Percentiles rank a stretch among this genome's conserved stretches.
These are phyloP conservation scores for Aspergillus niger DNA, from an alignment of 2,329 filamentous ascomycete genomes.

Conservation along the genomic window DNA sequence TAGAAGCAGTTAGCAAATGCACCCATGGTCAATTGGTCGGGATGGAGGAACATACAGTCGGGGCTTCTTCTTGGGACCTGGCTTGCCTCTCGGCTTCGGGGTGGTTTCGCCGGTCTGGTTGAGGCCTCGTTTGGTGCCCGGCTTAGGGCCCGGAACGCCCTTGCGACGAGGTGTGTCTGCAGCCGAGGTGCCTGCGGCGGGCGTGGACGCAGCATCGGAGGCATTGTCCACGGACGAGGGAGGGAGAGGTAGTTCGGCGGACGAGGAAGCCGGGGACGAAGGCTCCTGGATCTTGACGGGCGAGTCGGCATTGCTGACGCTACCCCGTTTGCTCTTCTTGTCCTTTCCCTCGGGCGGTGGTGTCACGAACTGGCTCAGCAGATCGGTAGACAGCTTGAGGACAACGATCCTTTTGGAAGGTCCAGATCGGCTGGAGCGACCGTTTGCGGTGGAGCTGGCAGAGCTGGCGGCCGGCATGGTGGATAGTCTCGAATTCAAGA, in stretches of 20 bases:
- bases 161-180: slow-evolving; percentile 69
- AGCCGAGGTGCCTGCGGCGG: slow-evolving; percentile 42
- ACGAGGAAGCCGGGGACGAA: slow-evolving; percentile 41
- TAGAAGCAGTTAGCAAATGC: slow-evolving; percentile 26
- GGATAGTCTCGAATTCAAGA: not conserved
- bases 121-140: slow-evolving; percentile 61
- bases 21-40: not conserved
- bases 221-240: slow-evolving; percentile 45
- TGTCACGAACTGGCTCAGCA: slow-evolving; percentile 40
- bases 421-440: slow-evolving; percentile 38
- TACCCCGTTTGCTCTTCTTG: slow-evolving; percentile 20
- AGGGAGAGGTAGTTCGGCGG: slow-evolving; percentile 36
- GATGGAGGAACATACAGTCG: slow-evolving; percentile 70
- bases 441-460: slow-evolving; percentile 34
- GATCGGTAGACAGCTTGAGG: slow-evolving; percentile 42
- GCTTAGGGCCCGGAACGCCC: slow-evolving; percentile 69
- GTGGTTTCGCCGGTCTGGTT: slow-evolving; percentile 59
- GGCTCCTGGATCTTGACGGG: slow-evolving; percentile 32
- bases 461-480: slow-evolving; percentile 30
- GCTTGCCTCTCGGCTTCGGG: slow-evolving; percentile 78
- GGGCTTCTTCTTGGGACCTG: slow-evolving; percentile 94
- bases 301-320: slow-evolving; percentile 20
- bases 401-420: slow-evolving; percentile 37
- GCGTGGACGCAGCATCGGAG: slow-evolving; percentile 44
- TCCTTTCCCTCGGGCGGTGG: slow-evolving; percentile 25